A percentile compares a stretch with the other conserved stretches of the same genome.
Evolutionary conservation across 305 asterid genomes (phyloP).

Genomic region (Fraxinus platypoda): DNA sequence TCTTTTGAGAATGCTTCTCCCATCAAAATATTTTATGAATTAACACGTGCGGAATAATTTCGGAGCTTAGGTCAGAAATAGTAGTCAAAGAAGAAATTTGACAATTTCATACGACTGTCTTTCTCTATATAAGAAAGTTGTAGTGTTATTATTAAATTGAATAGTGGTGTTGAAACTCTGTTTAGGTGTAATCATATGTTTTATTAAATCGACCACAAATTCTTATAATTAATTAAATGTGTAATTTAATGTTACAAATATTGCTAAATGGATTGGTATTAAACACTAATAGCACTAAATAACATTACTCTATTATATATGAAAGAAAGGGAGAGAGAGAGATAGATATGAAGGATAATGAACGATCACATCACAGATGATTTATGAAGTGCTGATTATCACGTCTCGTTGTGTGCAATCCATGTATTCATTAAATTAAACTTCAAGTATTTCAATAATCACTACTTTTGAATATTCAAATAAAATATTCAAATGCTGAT

Average conservation of each 20-base stretch:
- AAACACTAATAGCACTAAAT: too few species aligned
- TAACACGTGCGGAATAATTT: neutral
- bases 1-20: neutral
- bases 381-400: neutral
- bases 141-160: neutral
- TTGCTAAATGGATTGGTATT: too few species aligned
- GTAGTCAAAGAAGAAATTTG: neutral
- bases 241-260: too few species aligned
- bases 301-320: too few species aligned
- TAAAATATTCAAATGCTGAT: neutral
- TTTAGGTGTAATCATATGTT: neutral
- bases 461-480: too few species aligned
- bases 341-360: too few species aligned
- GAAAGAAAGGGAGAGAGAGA: too few species aligned
- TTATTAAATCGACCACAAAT: too few species aligned
- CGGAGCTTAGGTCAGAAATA: neutral
- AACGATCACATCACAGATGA: too few species aligned
- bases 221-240: neutral
- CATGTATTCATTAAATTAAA: neutral
- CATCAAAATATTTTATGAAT: neutral
- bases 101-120: neutral
- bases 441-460: neutral
- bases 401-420: neutral
- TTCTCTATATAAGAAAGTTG: neutral
- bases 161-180: too few species aligned